Evolutionary conservation across 108 stramenopile species (phyloP).

Genomic region (Stephanodiscus minutulus): DNA sequence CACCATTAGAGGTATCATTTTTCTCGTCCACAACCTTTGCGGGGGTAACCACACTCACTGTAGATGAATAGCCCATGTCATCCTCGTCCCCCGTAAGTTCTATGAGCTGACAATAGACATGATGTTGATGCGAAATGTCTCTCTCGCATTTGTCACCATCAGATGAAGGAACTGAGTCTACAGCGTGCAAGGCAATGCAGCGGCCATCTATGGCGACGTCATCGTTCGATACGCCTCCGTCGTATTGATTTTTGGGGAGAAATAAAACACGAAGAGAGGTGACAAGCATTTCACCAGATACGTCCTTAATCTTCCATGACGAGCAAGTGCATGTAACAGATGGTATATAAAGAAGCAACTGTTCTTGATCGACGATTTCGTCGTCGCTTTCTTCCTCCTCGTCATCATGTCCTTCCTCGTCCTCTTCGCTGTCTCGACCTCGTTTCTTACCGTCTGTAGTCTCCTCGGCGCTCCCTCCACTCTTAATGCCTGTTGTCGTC

Average conservation of each 20-base stretch:
- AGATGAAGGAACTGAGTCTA: constrained; percentile 36
- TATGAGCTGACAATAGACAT: constrained; percentile 42
- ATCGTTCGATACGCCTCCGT: constrained; percentile 6
- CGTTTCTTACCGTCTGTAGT: constrained; percentile 12
- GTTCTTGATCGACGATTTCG: constrained; percentile 21
- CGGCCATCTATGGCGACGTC: constrained; percentile 69
- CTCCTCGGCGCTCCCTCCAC: constrained; percentile 3
- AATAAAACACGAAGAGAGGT: constrained; percentile 51
- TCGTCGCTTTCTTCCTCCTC: constrained; percentile 21
- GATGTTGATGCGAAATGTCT: constrained; percentile 16
- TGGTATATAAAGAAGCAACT: constrained; percentile 38
- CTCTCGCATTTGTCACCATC: not conserved
- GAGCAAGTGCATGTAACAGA: constrained; percentile 41
- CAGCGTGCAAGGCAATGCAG: constrained; percentile 75
- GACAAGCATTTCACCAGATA: constrained; percentile 39
- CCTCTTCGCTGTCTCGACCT: constrained; percentile 26
- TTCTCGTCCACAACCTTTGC: constrained; percentile 39
- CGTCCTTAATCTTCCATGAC: constrained; percentile 42
- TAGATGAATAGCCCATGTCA: constrained; percentile 25
- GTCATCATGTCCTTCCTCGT: not conserved
- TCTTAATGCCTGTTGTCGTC: not conserved
- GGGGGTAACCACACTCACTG: constrained; percentile 17
- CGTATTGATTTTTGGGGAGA: constrained; percentile 6
- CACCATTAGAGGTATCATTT: constrained; percentile 39
- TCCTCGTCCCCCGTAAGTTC: constrained; percentile 19